Evolutionary conservation across 2,329 filamentous ascomycete species (phyloP).

Genomic region (Colletotrichum camelliae): DNA sequence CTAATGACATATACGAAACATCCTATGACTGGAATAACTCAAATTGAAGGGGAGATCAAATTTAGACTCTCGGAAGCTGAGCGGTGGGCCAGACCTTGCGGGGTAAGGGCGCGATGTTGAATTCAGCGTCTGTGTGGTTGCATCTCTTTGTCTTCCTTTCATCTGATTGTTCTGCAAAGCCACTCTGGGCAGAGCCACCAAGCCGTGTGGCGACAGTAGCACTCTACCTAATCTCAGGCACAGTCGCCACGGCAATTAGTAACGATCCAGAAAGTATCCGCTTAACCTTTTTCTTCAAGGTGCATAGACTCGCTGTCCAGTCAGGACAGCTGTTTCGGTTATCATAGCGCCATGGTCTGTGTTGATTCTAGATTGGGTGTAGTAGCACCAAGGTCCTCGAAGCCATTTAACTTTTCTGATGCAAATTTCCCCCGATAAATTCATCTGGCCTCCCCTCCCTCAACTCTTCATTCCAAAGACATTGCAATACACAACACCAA

Average conservation of each 20-base stretch:
- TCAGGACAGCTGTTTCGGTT: neutral
- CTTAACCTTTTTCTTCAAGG: neutral
- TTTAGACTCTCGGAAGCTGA: neutral
- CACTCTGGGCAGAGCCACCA: neutral
- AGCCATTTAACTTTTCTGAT: neutral
- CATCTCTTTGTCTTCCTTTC: neutral
- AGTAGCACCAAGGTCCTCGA: neutral
- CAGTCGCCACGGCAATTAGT: neutral
- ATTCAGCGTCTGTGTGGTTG: neutral
- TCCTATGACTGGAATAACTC: neutral
- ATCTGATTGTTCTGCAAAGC: neutral
- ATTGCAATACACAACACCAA: rapidly evolving
- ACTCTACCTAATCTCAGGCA: neutral
- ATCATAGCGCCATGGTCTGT: neutral
- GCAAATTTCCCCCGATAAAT: neutral
- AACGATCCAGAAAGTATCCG: neutral
- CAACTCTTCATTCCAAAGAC: rapidly evolving
- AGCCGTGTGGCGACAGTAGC: neutral
- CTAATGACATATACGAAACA: neutral
- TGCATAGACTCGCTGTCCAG: neutral
- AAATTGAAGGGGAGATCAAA: neutral
- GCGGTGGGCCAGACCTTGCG: neutral
- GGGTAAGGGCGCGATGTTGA: neutral
- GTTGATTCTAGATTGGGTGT: neutral
- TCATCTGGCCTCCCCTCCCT: neutral